phyloP scores from a whole-genome alignment of 2,329 filamentous ascomycete species.

The Colletotrichum filicis region DNA sequence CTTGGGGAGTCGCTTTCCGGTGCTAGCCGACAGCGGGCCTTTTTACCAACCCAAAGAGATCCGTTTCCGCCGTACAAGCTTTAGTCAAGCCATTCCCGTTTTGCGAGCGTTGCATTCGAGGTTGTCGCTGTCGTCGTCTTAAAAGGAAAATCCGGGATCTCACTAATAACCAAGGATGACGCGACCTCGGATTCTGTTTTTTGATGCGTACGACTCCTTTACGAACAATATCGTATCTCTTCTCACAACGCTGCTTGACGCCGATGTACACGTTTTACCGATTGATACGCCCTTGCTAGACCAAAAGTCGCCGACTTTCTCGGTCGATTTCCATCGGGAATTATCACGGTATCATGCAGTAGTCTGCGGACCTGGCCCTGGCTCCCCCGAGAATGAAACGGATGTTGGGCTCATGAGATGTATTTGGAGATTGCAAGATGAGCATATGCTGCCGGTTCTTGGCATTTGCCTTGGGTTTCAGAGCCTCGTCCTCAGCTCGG shows the following conservation, averaged over 20 bases:
- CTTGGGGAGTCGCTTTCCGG: constrained; percentile 18
- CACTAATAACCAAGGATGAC: constrained; percentile 38
- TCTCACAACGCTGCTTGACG: constrained; percentile 75
- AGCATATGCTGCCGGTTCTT: constrained; percentile 77
- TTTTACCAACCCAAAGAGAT: constrained; percentile 5
- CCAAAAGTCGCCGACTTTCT: constrained; percentile 54
- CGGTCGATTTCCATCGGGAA: constrained; percentile 58
- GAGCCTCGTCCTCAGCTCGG: constrained; percentile 77
- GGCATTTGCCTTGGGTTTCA: constrained; percentile 94
- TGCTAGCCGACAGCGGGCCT: constrained; percentile 28
- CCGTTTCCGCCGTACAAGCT: constrained; percentile 16
- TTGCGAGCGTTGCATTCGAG: constrained; percentile 18
- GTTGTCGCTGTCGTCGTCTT: not conserved
- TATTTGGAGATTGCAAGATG: constrained; percentile 75
- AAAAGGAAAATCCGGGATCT: not conserved
- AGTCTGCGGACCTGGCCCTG: constrained; percentile 91
- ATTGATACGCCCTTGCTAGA: constrained; percentile 72
- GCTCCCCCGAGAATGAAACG: constrained; percentile 75
- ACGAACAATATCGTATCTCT: constrained; percentile 93
- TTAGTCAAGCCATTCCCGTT: constrained; percentile 7
- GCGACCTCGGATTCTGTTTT: constrained; percentile 75
- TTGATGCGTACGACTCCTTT: constrained; percentile 98
- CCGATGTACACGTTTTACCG: constrained; percentile 75
- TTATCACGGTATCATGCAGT: constrained; percentile 80
- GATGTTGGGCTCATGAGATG: constrained; percentile 86